Conservation (phyloP, 352 stramenopile genomes). For the Achlya hypogyna region DNA sequence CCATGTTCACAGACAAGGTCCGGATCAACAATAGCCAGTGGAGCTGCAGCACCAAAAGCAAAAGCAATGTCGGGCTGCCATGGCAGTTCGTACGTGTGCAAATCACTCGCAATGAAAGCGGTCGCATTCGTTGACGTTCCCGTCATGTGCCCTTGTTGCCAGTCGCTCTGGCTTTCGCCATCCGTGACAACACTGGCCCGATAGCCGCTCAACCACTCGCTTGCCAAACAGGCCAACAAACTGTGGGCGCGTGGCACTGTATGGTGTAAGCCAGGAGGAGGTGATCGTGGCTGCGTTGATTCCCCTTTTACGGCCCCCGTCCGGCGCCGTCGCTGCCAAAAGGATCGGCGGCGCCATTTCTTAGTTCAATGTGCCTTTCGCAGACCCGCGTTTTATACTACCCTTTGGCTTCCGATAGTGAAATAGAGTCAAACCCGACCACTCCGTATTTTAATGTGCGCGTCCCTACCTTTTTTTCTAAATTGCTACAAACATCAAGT, state of each 20-base stretch:
- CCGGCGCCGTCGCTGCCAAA: too few species aligned
- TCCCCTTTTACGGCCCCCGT: too few species aligned
- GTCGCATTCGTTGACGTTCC: background rate
- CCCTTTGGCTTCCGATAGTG: background rate
- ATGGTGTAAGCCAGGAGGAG: too few species aligned
- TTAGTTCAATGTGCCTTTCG: constrained; percentile 3
- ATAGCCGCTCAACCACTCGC: too few species aligned
- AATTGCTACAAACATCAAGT: background rate
- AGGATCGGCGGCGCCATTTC: background rate
- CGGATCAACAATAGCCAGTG: too few species aligned
- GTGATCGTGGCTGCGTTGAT: too few species aligned
- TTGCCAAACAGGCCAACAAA: background rate
- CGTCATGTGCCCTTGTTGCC: background rate
- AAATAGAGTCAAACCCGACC: background rate
- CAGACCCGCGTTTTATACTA: background rate
- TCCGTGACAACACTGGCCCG: background rate
- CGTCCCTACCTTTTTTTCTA: background rate
- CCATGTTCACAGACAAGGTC: too few species aligned
- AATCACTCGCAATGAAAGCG: too few species aligned
- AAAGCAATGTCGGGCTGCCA: too few species aligned
- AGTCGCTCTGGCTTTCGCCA: background rate
- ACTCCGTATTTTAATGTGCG: background rate
- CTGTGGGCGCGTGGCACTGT: too few species aligned
- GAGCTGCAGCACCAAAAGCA: too few species aligned
- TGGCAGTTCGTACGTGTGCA: too few species aligned